These are phyloP conservation scores for Penicillium capsulatum DNA, from an alignment of 2,329 filamentous ascomycete species.

Conservation along the genomic window DNA sequence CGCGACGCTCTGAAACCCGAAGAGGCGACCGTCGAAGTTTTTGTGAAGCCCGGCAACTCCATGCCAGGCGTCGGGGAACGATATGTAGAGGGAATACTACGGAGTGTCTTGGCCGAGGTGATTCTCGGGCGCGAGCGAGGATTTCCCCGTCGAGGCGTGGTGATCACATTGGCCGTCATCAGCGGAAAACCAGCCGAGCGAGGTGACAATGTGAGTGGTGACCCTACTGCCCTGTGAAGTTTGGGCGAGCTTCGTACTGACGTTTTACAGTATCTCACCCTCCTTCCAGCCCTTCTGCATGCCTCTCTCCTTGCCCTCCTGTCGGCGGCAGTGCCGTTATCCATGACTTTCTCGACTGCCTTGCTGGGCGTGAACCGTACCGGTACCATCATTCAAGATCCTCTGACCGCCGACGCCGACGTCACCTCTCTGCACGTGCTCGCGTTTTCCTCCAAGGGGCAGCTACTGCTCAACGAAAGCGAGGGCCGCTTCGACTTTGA, in stretches of 20 bases:
- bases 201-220: constrained; percentile 36
- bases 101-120: constrained; percentile 35
- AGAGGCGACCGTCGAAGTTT: constrained; percentile 84
- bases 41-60: constrained; percentile 79
- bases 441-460: constrained; percentile 69
- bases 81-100: constrained; percentile 65
- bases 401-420: constrained; percentile 59
- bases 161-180: constrained; percentile 42
- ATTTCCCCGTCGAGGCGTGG: constrained; percentile 41
- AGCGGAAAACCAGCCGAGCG: constrained; percentile 34
- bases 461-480: constrained; percentile 74
- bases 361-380: constrained; percentile 55
- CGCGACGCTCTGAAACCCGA: constrained; percentile 81
- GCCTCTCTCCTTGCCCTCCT: constrained; percentile 73
- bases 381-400: constrained; percentile 52
- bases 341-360: constrained; percentile 64
- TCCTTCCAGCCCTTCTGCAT: constrained; percentile 79
- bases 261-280: constrained; percentile 62
- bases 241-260: constrained; percentile 10
- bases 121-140: constrained; percentile 43
- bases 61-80: constrained; percentile 79
- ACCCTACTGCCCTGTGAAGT: background rate
- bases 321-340: constrained; percentile 76
- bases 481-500: constrained; percentile 71
- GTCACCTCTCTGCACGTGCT: constrained; percentile 76